phyloP scores from a whole-genome alignment of 768 basidiomycete species.

The Mycena alexandri region DNA sequence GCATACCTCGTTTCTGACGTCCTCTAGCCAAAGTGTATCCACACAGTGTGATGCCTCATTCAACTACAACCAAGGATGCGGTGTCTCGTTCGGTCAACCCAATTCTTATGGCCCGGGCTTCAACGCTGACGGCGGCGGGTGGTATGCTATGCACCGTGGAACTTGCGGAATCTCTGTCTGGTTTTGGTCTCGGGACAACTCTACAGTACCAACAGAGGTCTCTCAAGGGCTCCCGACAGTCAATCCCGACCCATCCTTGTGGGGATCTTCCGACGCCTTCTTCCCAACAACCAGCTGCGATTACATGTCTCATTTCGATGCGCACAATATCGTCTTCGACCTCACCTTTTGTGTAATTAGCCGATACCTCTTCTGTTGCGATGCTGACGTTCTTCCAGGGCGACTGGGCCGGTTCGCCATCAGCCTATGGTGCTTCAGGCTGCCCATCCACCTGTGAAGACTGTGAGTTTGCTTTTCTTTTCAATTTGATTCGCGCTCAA shows the following conservation, averaged over 20 bases:
- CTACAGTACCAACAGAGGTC: conserved; percentile 58
- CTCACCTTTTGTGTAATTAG: conserved; percentile 68
- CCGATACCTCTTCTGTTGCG: conserved; percentile 15
- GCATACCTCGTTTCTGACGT: conserved; percentile 13
- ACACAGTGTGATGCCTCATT: conserved; percentile 63
- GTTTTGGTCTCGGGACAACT: conserved; percentile 68
- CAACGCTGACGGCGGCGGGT: conserved; percentile 70
- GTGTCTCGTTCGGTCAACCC: conserved; percentile 53
- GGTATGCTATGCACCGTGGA: conserved; percentile 65
- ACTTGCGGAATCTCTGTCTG: conserved; percentile 63
- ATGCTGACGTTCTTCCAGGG: conserved; percentile 50
- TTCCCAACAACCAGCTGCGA: conserved; percentile 65
- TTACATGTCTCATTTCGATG: conserved; percentile 64
- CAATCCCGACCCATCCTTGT: conserved; percentile 41
- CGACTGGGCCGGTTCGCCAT: conserved; percentile 61
- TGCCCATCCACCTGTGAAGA: conserved; percentile 58
- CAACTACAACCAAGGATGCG: conserved; percentile 52
- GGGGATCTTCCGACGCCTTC: conserved; percentile 62
- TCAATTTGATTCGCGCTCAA: not conserved
- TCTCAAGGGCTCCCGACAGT: conserved; percentile 37
- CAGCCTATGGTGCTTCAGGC: conserved; percentile 53
- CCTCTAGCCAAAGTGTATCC: conserved; percentile 52
- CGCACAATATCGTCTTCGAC: conserved; percentile 68
- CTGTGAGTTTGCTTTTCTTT: conserved; percentile 54
- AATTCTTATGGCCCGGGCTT: conserved; percentile 62